Evolutionary conservation across 106 monocot genomes (phyloP).

Genomic region (Cymbidium sinense): DNA sequence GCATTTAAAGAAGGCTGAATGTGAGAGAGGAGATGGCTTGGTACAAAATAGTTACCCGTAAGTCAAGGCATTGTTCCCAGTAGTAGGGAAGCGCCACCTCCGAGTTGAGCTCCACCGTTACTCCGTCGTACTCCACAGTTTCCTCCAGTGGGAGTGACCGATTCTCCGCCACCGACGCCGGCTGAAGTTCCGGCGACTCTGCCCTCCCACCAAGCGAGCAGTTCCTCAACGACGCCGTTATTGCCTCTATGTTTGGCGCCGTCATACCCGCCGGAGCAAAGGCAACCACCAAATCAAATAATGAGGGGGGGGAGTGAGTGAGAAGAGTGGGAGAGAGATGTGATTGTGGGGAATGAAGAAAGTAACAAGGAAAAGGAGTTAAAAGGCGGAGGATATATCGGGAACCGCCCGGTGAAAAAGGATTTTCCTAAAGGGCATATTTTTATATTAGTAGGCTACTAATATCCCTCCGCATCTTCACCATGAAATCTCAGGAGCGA

Average conservation of each 20-base stretch:
- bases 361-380: neutral
- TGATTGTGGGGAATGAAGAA: neutral
- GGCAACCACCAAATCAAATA: neutral
- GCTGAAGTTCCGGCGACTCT: conserved; percentile 6
- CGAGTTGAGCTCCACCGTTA: conserved; percentile 88
- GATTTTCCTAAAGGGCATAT: neutral
- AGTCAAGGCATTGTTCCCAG: conserved; percentile 92
- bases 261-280: conserved; percentile 19
- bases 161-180: neutral
- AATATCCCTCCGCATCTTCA: too few species aligned
- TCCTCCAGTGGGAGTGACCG: neutral
- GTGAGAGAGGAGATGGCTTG: neutral
- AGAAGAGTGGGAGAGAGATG: neutral
- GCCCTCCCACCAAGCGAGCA: conserved; percentile 39
- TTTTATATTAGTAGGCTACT: too few species aligned
- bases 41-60: conserved; percentile 36
- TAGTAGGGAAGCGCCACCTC: conserved; percentile 61
- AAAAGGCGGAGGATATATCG: neutral
- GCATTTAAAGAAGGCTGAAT: neutral
- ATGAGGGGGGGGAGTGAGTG: conserved; percentile 1
- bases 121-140: conserved; percentile 16
- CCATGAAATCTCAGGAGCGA: too few species aligned
- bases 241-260: conserved; percentile 73
- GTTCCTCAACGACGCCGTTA: conserved; percentile 61
- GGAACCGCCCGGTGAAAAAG: conserved; percentile 3